Conservation (phyloP, 148 eudicot genomes). For the Fagopyrum tataricum region DNA sequence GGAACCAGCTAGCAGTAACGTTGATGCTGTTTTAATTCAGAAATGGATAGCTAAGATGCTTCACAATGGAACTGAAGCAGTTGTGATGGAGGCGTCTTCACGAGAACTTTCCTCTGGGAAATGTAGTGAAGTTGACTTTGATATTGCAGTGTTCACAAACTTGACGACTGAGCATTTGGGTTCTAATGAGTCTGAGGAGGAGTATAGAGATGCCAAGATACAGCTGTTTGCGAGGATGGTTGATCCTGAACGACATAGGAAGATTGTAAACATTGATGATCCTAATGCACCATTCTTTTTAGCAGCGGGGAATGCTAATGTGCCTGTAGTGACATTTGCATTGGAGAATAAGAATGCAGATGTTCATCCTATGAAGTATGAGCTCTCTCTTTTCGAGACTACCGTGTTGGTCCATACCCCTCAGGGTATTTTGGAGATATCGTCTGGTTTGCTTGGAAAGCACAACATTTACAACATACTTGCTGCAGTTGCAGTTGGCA, state of each 20-base stretch:
- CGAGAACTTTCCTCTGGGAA: slow-evolving; percentile 54
- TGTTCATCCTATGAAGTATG: slow-evolving; percentile 75
- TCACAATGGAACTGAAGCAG: slow-evolving; percentile 89
- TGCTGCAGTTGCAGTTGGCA: slow-evolving; percentile 91
- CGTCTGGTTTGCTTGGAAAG: slow-evolving; percentile 92
- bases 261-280: slow-evolving; percentile 88
- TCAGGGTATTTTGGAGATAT: slow-evolving; percentile 86
- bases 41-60: slow-evolving; percentile 94
- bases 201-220: slow-evolving; percentile 53
- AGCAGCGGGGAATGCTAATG: slow-evolving; percentile 70
- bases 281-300: slow-evolving; percentile 62
- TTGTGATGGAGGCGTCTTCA: slow-evolving; percentile 83
- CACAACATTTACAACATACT: slow-evolving; percentile 85
- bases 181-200: slow-evolving; percentile 67
- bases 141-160: slow-evolving; percentile 87
- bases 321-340: slow-evolving; percentile 82
- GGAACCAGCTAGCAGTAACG: slow-evolving; percentile 43
- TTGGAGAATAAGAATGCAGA: slow-evolving; percentile 90
- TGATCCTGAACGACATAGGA: slow-evolving; percentile 86
- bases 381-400: slow-evolving; percentile 91
- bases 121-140: slow-evolving; percentile 90
- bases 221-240: slow-evolving; percentile 81
- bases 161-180: slow-evolving; percentile 53
- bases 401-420: slow-evolving; percentile 89
- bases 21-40: slow-evolving; percentile 77